Percentiles rank a stretch among this genome's conserved stretches.
Evolutionary conservation across 176 grass and related monocot genomes (phyloP).

Genomic region (Echinochloa phyllopogon): DNA sequence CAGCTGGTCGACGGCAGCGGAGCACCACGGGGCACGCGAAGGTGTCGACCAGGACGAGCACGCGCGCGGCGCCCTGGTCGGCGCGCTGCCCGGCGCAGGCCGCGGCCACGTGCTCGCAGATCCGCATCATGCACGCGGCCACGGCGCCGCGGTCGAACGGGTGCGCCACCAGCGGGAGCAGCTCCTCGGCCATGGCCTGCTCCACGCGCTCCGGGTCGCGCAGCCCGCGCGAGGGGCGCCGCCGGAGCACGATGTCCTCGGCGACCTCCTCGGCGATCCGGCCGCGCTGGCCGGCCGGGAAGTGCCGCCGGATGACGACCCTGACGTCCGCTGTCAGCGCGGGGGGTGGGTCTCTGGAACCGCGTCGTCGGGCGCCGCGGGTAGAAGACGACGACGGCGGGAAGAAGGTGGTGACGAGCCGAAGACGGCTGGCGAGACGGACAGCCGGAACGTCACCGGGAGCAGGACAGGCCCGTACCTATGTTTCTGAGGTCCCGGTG

Average conservation of each 20-base stretch:
- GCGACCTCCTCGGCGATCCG: constrained; percentile 23
- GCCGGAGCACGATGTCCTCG: constrained; percentile 25
- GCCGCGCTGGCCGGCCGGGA: background rate
- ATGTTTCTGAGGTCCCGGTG: no score
- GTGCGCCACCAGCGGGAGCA: constrained; percentile 28
- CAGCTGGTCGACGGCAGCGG: background rate
- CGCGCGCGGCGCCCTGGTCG: background rate
- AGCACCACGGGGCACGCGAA: background rate
- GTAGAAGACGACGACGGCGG: background rate
- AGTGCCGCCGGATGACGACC: constrained; percentile 29
- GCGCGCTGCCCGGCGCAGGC: constrained; percentile 10
- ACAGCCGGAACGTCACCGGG: background rate
- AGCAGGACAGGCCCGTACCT: no score
- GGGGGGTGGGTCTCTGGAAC: background rate
- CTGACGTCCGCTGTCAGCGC: constrained; percentile 17
- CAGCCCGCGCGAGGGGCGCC: constrained; percentile 16
- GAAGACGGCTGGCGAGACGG: background rate
- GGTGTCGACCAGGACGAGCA: constrained; percentile 12
- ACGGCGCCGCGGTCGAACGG: constrained; percentile 33
- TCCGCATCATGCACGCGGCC: background rate
- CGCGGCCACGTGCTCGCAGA: background rate
- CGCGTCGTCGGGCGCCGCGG: background rate
- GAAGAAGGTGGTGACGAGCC: constrained; percentile 2
- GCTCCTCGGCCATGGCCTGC: background rate
- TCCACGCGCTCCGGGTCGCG: background rate